Evolutionary conservation across 352 stramenopile species (phyloP), one percentile per base, ranked within the genome.

Genomic region (Pythium coloratum): DNA sequence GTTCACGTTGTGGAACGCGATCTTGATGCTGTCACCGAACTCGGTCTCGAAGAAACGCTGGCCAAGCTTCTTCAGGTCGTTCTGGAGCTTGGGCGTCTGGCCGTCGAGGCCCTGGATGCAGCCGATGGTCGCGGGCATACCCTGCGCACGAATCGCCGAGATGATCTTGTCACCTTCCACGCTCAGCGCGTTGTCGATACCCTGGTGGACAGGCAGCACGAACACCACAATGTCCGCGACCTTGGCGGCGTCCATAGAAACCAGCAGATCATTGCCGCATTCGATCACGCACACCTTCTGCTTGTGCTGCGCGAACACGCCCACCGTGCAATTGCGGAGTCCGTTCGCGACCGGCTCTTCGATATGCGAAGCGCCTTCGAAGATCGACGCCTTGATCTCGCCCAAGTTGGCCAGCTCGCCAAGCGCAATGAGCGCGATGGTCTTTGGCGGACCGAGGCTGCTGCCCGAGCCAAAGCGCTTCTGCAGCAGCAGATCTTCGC

Each of bases 101-200:
- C 65, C 77, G 24, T 97, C 89, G 14, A 97, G 76, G 40, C 90
- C 91, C 63, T 96, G 86, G 58, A 96, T 81, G 26, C 96, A 76
- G 14, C 91, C 91, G 18, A 97, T 82, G 0, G 90, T 88, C 4
- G 92, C 89, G 0, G 94, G 95, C 30, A 98, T 66, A 33, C 96
- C 95, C 67, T 98, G 95, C 13, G 88, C 91, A 59, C 97, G 96
- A 53, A 99, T 78, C 3, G 94, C 92, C 53, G 88, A 94, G 55
- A 99, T 76, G 42, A 98, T 91, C 36, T 84, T 78, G 63, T 97
- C 86, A 5, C 95, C 94, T 55, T 88, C 75, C 14, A 84, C 68
- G 66, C 97, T 97, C 42, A 98, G 75, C 55, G 94, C 82, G 36
- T 88, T 82, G 49, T 97, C 92, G 5, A 86, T 82, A 55, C 94